Conservation (phyloP, 768 basidiomycete species). For the Russula sp. region DNA sequence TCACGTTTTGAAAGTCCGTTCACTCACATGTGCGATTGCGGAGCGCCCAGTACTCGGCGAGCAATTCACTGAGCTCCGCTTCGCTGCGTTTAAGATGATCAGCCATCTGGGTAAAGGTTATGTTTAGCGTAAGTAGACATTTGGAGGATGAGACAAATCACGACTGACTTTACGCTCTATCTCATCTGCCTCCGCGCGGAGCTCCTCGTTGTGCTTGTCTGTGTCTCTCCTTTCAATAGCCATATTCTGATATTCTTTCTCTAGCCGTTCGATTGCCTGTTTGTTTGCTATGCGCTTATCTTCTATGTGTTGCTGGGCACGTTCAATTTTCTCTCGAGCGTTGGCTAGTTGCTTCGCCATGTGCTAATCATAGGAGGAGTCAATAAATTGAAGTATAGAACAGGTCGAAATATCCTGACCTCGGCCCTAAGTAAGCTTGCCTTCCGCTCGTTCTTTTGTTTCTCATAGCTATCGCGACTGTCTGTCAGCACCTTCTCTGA, state of each 20-base stretch:
- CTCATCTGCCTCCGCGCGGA: constrained; percentile 64
- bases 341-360: constrained; percentile 76
- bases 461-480: constrained; percentile 63
- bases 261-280: constrained; percentile 68
- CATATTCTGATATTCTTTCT: constrained; percentile 79
- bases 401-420: constrained; percentile 36
- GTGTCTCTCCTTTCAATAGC: constrained; percentile 70
- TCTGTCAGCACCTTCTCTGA: constrained; percentile 67
- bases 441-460: constrained; percentile 70
- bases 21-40: constrained; percentile 68
- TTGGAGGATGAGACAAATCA: neutral
- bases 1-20: neutral
- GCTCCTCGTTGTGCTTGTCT: constrained; percentile 74
- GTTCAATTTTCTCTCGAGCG: constrained; percentile 78
- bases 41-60: constrained; percentile 80
- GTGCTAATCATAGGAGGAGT: constrained; percentile 48
- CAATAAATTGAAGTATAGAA: neutral
- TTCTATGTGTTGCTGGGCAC: constrained; percentile 74
- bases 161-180: constrained; percentile 60
- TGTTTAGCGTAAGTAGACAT: neutral
- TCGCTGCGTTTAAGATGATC: constrained; percentile 75
- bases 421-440: constrained; percentile 67
- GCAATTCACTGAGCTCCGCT: constrained; percentile 72
- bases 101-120: constrained; percentile 54
- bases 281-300: constrained; percentile 75